Base-by-base conservation (phyloP, 2,329 filamentous ascomycete species). In the Penicillium digitatum region DNA sequence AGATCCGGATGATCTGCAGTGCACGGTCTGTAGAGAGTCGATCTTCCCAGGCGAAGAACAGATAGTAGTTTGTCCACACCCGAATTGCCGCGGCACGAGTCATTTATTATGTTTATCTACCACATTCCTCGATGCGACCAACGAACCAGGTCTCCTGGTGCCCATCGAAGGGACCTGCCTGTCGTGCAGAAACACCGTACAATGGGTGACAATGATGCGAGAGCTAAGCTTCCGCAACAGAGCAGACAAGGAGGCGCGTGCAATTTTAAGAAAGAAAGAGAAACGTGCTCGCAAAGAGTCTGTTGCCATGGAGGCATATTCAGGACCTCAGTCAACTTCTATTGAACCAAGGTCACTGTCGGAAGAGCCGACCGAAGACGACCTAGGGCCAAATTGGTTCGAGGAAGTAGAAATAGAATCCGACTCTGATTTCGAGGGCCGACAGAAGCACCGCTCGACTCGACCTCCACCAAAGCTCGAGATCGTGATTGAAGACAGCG, bases 161-260 rank as follows among this genome's bases (percentile, higher is more conserved):
- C 93, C 93, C 0, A 77, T 82, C 1, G 69, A 78, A 32, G 91
- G 90, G 2, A 72, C 65, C 2, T 97, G 93, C 73, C 90, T 90
- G 0, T 75, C 75, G 20, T 97, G 93, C 67, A 73, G 79, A 1
- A 77, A 78, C 0, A 72, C 77, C 5, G 74, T 91, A 2, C 70
- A 78, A 48, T 97, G 93, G 93, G 78, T 80, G 0, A 82, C 88
- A 45, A 83, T 96, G 74, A 87, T 95, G 76, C 92, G 86, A 68
- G 92, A 95, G 69, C 73, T 95, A 63, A 94, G 82, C 48, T 74
- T 96, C 46, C 81, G 93, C 31, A 77, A 83, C 34, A 81, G 89
- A 24, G 91, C 87, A 0, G 73, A 80, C 52, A 87, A 87, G 54
- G 87, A 91, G 61, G 76, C 92, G 1, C 81, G 85, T 38, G 46